Evolutionary conservation across 352 stramenopile genomes (phyloP).

Genomic region (Blastocystis sp.): DNA sequence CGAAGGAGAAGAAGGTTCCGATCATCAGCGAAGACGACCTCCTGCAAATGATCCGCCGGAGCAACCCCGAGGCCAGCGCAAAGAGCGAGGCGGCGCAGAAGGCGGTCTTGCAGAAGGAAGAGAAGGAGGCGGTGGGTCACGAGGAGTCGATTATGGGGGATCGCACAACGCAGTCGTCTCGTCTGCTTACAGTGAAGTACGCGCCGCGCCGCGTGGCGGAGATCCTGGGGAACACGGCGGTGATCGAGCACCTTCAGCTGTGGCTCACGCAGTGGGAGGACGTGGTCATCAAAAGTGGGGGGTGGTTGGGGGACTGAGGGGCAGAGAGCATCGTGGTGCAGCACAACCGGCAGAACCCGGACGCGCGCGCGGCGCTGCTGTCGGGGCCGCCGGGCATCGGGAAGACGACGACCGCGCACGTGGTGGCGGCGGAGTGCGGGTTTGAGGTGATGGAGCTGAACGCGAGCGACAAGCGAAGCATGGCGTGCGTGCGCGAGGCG

Average conservation of each 20-base stretch:
- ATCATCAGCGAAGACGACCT: neutral
- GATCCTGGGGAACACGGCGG: constrained; percentile 71
- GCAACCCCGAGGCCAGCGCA: neutral
- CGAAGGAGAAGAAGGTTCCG: neutral
- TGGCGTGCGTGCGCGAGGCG: constrained; percentile 86
- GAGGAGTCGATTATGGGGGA: constrained; percentile 37
- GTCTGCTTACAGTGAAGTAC: constrained; percentile 67
- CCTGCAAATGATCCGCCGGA: neutral
- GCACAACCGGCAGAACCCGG: constrained; percentile 79
- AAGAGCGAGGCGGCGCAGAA: constrained; percentile 7
- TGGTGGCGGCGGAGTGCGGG: constrained; percentile 85
- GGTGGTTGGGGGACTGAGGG: neutral
- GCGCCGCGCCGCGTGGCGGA: constrained; percentile 72
- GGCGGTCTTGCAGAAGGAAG: neutral
- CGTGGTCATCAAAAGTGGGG: constrained; percentile 69
- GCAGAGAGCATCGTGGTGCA: constrained; percentile 15
- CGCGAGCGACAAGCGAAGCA: constrained; percentile 91
- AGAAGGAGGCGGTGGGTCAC: neutral
- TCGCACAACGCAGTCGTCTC: neutral
- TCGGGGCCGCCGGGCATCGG: constrained; percentile 85
- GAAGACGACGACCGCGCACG: constrained; percentile 90
- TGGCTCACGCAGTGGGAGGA: constrained; percentile 73
- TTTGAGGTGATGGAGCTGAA: constrained; percentile 92
- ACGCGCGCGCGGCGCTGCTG: constrained; percentile 88
- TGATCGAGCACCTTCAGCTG: constrained; percentile 65